phyloP scores from a whole-genome alignment of 2,329 filamentous ascomycete genomes.

The Fusarium xylarioides region DNA sequence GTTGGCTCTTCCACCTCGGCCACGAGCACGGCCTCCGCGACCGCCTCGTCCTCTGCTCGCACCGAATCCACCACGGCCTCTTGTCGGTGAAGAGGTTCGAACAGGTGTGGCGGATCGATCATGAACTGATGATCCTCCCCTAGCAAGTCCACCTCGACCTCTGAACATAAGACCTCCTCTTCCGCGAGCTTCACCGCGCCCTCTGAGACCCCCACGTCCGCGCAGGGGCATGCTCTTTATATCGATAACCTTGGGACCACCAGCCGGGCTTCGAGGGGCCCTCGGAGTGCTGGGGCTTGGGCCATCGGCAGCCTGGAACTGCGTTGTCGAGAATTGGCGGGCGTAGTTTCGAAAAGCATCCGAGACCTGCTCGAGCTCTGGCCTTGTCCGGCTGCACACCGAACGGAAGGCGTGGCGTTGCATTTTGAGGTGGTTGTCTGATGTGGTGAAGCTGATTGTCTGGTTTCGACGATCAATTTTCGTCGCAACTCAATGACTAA shows the following conservation, averaged over 20 bases:
- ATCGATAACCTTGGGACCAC: constrained; percentile 50
- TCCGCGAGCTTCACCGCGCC: constrained; percentile 37
- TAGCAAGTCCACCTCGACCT: constrained; percentile 24
- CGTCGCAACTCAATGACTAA: constrained; percentile 36
- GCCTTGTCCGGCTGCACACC: constrained; percentile 48
- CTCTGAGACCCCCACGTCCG: constrained; percentile 37
- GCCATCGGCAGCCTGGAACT: constrained; percentile 45
- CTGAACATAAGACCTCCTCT: constrained; percentile 7
- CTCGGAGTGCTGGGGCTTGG: constrained; percentile 30
- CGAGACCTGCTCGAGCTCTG: constrained; percentile 46
- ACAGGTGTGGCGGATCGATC: constrained; percentile 20
- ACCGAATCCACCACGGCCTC: constrained; percentile 30
- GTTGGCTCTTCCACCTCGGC: constrained; percentile 24
- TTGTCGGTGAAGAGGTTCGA: constrained; percentile 6
- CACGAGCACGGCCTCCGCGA: constrained; percentile 30
- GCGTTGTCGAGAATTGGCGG: constrained; percentile 52
- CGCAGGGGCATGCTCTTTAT: constrained; percentile 48
- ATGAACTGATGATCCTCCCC: constrained; percentile 21
- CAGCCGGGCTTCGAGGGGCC: constrained; percentile 28
- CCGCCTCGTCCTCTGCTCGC: constrained; percentile 30
- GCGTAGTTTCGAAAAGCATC: constrained; percentile 47
- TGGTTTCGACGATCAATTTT: constrained; percentile 37
- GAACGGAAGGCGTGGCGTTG: constrained; percentile 52
- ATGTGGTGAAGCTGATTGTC: constrained; percentile 26
- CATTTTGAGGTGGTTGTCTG: constrained; percentile 45